Evolutionary conservation across 2,329 filamentous ascomycete species (phyloP), one percentile per base, ranked within the genome.

Genomic region (Ophiognomonia clavigignenti-juglandacearum): DNA sequence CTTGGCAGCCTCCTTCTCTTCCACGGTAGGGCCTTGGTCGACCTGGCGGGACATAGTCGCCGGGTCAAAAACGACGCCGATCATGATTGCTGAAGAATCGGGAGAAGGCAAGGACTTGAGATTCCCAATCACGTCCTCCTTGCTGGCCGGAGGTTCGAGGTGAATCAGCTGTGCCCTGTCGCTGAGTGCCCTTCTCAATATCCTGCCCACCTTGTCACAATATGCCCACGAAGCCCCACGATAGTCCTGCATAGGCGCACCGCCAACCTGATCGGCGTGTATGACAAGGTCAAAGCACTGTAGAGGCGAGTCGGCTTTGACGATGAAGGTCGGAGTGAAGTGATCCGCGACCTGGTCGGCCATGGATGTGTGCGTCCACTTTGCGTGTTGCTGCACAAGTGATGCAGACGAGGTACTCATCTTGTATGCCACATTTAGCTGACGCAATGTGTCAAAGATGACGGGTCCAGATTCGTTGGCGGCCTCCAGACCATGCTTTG

Each of bases 371-470:
- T 93, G 71, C 0, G 90, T 92, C 36, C 80, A 75, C 52, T 75
- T 80, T 34, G 92, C 89, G 61, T 96, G 84, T 44, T 83, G 77
- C 39, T 82, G 82, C 36, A 98, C 73, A 48, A 85, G 65, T 20
- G 70, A 70, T 55, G 91, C 95, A 8, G 91, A 93, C 85, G 86
- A 96, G 13, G 80, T 68, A 1, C 82, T 86, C 86, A 96, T 95
- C 65, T 96, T 96, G 70, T 85, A 96, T 6, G 95, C 70, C 18
- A 97, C 60, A 56, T 98, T 98, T 46, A 95, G 71, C 24, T 82
- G 79, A 53, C 86, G 78, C 20, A 73, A 71, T 0, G 82, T 80
- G 61, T 97, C 92, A 60, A 87, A 96, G 40, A 96, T 71, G 24
- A 91, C 75, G 1, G 93, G 91, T 0, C 72, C 68, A 19, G 46